Percentiles rank a stretch among this genome's conserved stretches.
Evolutionary conservation across 345 rosid genomes (phyloP).

Genomic region (Reutealis trisperma): DNA sequence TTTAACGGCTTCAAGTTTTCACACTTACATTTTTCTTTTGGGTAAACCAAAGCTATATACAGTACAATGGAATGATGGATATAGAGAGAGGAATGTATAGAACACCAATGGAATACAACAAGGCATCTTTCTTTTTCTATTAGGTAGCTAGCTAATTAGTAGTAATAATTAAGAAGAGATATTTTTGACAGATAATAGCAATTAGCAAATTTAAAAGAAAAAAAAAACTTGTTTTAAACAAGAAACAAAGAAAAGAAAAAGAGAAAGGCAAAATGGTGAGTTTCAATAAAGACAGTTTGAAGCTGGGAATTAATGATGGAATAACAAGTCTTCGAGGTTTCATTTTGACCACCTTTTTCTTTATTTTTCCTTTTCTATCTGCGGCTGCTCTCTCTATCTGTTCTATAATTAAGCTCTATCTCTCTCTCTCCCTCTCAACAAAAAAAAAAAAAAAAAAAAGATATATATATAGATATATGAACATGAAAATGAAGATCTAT

Average conservation of each 20-base stretch:
- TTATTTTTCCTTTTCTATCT: conserved; percentile 24
- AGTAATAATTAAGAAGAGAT: not conserved
- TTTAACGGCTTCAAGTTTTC: conserved; percentile 1
- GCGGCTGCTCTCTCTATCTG: conserved; percentile 41
- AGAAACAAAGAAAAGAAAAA: conserved; percentile 19
- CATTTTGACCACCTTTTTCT: conserved; percentile 55
- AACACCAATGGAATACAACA: not conserved
- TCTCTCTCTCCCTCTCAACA: not conserved
- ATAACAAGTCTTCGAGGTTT: conserved; percentile 45
- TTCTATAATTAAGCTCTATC: not conserved
- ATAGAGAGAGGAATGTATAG: not conserved
- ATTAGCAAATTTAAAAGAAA: not conserved
- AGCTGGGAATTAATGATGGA: conserved; percentile 34
- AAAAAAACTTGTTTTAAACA: not conserved
- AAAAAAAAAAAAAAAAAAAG: not conserved
- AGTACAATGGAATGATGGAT: no score
- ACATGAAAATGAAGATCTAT: not conserved
- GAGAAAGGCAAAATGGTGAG: conserved; percentile 45
- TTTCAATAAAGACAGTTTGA: conserved; percentile 51
- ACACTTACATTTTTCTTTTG: not conserved
- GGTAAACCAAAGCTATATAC: not conserved
- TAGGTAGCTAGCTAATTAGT: not conserved
- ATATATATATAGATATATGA: not conserved
- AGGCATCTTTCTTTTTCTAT: not conserved
- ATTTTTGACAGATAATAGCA: not conserved